Percentiles rank a stretch among this genome's conserved stretches.
Conservation (phyloP, 1,139 yeast species). For the Geotrichum macrosporum region DNA sequence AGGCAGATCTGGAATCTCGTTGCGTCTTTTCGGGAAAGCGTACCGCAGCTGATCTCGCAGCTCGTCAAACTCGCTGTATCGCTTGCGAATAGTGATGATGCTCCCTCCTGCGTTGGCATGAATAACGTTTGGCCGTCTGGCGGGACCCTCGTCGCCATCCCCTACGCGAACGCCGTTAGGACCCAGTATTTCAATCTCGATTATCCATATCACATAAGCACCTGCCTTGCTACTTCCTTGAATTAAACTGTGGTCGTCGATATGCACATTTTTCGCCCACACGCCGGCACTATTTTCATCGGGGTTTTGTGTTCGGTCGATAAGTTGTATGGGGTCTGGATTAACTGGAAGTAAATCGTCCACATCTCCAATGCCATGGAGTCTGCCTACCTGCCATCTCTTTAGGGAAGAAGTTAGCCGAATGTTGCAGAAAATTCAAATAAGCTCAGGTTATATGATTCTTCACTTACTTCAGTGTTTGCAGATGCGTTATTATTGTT, state of each 20-base stretch:
- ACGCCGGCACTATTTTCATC: slow-evolving; percentile 20
- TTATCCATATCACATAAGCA: slow-evolving; percentile 43
- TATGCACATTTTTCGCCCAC: slow-evolving; percentile 42
- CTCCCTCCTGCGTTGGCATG: too few relatives aligned
- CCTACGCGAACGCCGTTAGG: slow-evolving; percentile 22
- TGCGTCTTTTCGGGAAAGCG: slow-evolving; percentile 41
- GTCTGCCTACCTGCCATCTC: slow-evolving; percentile 20
- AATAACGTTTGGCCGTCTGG: too few relatives aligned
- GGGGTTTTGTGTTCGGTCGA: slow-evolving; percentile 12
- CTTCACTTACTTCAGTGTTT: too few relatives aligned
- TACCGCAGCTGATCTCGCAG: slow-evolving; percentile 45
- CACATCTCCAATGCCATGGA: slow-evolving; percentile 18
- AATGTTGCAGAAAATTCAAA: too few relatives aligned
- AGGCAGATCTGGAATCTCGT: slow-evolving; percentile 59
- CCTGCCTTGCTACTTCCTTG: slow-evolving; percentile 36
- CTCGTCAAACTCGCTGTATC: slow-evolving; percentile 61
- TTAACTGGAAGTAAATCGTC: slow-evolving; percentile 9
- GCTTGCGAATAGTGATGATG: slow-evolving; percentile 49
- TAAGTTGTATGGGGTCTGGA: slow-evolving; percentile 18
- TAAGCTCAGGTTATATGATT: too few relatives aligned
- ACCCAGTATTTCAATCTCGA: slow-evolving; percentile 35
- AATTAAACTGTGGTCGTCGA: slow-evolving; percentile 42
- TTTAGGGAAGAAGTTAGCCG: background rate
- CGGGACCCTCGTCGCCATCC: background rate
- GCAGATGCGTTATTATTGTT: too few relatives aligned